These are phyloP conservation scores for Rhizoclosmatium globosum DNA, from an alignment of 192 early-diverging fungal species.

Conservation along the genomic window DNA sequence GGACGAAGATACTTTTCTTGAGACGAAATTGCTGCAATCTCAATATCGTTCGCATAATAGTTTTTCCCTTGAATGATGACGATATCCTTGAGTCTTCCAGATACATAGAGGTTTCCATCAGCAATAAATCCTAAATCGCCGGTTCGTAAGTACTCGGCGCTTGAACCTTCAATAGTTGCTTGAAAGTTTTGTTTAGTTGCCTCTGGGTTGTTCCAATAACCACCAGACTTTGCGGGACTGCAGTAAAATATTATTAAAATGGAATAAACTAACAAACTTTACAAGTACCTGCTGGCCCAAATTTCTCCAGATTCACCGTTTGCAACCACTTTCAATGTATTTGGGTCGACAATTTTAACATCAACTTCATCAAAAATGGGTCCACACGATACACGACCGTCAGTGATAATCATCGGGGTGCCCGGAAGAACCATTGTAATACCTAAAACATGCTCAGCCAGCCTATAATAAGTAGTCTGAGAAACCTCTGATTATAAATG, in stretches of 20 bases:
- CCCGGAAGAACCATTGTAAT: background rate
- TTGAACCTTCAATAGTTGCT: background rate
- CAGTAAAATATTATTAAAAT: too few relatives aligned
- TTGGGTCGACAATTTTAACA: background rate
- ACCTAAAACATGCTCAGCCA: background rate
- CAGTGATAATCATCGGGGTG: background rate
- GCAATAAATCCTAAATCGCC: background rate
- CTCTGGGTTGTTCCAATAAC: background rate
- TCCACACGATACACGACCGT: background rate
- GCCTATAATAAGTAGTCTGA: background rate
- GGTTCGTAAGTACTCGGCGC: background rate
- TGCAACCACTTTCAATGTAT: background rate
- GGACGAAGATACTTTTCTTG: background rate
- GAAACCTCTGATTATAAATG: background rate
- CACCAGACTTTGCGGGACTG: background rate
- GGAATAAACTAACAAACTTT: too few relatives aligned
- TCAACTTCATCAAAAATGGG: background rate
- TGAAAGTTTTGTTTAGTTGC: background rate
- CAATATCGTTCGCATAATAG: background rate
- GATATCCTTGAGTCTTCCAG: background rate
- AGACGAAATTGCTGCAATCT: background rate
- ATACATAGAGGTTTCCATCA: background rate
- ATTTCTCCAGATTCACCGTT: background rate
- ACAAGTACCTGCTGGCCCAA: background rate
- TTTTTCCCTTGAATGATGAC: background rate